These are phyloP conservation scores for Coelastrella sp. DNA, from an alignment of 139 green algal species.

Conservation along the genomic window DNA sequence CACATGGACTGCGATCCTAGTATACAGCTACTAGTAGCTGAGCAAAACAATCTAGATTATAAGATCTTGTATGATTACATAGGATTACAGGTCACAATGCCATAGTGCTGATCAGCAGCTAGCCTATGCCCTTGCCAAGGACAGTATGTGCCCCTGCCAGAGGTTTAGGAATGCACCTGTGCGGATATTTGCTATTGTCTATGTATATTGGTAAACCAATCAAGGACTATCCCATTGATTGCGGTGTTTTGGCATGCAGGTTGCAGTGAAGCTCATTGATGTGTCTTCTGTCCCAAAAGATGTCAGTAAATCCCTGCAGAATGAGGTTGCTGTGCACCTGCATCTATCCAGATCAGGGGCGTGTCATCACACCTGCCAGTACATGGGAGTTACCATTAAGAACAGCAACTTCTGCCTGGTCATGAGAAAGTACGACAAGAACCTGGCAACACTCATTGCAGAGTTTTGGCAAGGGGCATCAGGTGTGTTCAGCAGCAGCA, in stretches of 20 bases:
- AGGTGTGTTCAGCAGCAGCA: not conserved
- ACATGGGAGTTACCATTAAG: not conserved
- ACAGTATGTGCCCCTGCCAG: too few species aligned
- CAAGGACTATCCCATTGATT: not conserved
- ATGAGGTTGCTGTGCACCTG: not conserved
- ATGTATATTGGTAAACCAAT: not conserved
- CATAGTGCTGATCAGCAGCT: too few species aligned
- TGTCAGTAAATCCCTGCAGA: not conserved
- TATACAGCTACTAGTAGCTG: too few species aligned
- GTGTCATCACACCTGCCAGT: not conserved
- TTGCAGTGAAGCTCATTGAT: not conserved
- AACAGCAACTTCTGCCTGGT: conserved; percentile 7
- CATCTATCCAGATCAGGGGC: not conserved
- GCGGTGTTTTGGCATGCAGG: not conserved
- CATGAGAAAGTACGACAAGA: not conserved
- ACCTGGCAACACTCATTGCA: not conserved
- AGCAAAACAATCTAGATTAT: too few species aligned
- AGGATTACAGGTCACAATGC: too few species aligned
- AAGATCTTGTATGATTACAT: too few species aligned
- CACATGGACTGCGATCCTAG: too few species aligned
- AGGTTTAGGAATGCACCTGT: not conserved
- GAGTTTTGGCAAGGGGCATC: not conserved
- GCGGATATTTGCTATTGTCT: not conserved
- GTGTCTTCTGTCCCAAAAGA: not conserved
- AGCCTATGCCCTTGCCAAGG: too few species aligned